Base-by-base conservation (phyloP, 768 basidiomycete species). In the Melanogaster broomeanus region DNA sequence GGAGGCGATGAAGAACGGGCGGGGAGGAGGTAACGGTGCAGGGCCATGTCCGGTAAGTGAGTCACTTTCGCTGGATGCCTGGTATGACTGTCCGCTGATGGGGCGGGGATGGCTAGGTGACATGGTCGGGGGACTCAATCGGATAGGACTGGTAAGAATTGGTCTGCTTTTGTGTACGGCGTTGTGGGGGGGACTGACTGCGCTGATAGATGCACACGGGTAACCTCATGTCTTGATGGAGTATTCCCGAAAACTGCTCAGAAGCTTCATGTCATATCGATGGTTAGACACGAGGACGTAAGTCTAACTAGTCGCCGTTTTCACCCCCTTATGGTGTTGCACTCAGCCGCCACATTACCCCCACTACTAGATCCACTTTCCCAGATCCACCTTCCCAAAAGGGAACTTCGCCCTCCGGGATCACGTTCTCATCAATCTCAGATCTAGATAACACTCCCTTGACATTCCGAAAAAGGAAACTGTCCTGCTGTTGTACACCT, bases 1-100 rank as follows among this genome's bases (percentile, higher is more conserved):
- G 2, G 59, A 31, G 0, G 60, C 64, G 11, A 74, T 58, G 60
- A 75, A 76, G 64, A 69, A 69, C 0, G 74, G 74, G 2, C 74
- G 72, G 0, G 74, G 72, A 1, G 69, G 72, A 0, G 65, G 59
- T 18, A 71, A 58, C 10, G 66, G 63, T 15, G 8, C 22, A 21
- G 34, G 2, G 16, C 35, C 35, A 38, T 47, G 45, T 18, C 57
- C 47, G 33, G 49, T 55, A 42, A 55, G 56, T 1, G 64, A 62
- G 59, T 67, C 65, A 0, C 65, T 66, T 37, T 66, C 65, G 38
- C 66, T 66, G 18, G 66, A 66, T 2, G 60, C 52, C 12, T 38
- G 56, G 51, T 40, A 41, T 24, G 33, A 58, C 43, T 54, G 47
- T 2, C 50, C 49, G 38, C 64, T 61, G n/a, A 37, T 41, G 25